These are phyloP conservation scores for Thymus mandschuricus DNA, from an alignment of 257 asterid genomes.

Conservation along the genomic window DNA sequence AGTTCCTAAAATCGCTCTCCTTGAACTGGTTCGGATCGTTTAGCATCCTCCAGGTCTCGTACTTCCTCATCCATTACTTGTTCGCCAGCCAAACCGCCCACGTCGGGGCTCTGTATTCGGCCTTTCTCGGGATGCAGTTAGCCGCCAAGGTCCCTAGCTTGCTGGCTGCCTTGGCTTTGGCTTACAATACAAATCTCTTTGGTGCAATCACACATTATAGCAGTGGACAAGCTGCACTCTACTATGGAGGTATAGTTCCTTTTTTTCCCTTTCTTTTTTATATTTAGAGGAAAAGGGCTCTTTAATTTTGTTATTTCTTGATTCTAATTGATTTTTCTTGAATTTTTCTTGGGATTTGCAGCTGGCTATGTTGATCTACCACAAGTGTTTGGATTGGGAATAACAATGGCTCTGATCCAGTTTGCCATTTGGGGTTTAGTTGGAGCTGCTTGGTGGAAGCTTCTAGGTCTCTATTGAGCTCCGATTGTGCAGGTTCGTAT, in stretches of 20 bases:
- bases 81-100: constrained; percentile 97
- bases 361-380: constrained; percentile 79
- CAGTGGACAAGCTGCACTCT: constrained; percentile 93
- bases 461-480: constrained; percentile 74
- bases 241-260: constrained; percentile 65
- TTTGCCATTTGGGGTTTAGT: constrained; percentile 56
- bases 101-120: constrained; percentile 86
- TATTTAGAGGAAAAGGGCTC: neutral
- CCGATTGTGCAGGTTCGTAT: constrained; percentile 26
- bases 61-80: constrained; percentile 79
- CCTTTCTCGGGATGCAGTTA: constrained; percentile 79
- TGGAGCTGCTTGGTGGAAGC: constrained; percentile 92
- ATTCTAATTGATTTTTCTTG: neutral
- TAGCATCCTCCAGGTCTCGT: constrained; percentile 61
- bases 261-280: neutral
- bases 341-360: constrained; percentile 35
- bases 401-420: constrained; percentile 62
- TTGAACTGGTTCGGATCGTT: constrained; percentile 57
- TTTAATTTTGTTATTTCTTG: neutral
- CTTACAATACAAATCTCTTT: constrained; percentile 71
- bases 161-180: constrained; percentile 67
- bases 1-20: constrained; percentile 52
- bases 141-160: constrained; percentile 59
- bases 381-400: constrained; percentile 63
- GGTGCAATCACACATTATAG: constrained; percentile 90